Conservation (phyloP, 2,329 filamentous ascomycete species). For the Davidsoniella neocaledoniae region DNA sequence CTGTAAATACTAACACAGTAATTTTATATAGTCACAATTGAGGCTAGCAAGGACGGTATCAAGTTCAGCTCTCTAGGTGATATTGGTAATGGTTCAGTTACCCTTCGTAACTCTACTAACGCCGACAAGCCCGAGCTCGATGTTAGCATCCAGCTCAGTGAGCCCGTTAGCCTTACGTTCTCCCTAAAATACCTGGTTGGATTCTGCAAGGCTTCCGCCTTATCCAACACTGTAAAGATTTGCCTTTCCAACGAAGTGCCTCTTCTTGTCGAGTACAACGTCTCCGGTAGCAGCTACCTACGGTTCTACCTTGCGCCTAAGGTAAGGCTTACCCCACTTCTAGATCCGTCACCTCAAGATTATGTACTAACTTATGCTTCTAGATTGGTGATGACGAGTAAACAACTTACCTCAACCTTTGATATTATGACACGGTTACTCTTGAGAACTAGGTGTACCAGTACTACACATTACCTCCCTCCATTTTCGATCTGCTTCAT, state of each 20-base stretch:
- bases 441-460: neutral
- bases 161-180: conserved; percentile 89
- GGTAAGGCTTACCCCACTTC: conserved; percentile 35
- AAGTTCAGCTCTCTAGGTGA: conserved; percentile 89
- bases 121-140: conserved; percentile 77
- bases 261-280: conserved; percentile 78
- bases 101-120: conserved; percentile 72
- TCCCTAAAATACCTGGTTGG: conserved; percentile 99
- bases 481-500: too few relatives aligned
- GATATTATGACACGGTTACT: conserved; percentile 10
- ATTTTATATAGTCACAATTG: conserved; percentile 57
- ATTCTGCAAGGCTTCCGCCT: conserved; percentile 92
- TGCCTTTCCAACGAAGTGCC: conserved; percentile 94
- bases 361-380: neutral
- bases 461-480: too few relatives aligned
- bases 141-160: conserved; percentile 76
- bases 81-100: conserved; percentile 89
- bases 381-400: conserved; percentile 19
- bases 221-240: conserved; percentile 72
- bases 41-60: conserved; percentile 91
- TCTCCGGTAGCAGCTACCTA: conserved; percentile 71
- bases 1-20: conserved; percentile 9
- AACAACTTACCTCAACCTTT: conserved; percentile 9
- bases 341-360: too few relatives aligned
- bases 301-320: conserved; percentile 97